These are phyloP conservation scores for Schizonepeta tenuifolia DNA, from an alignment of 257 asterid genomes.

Conservation along the genomic window DNA sequence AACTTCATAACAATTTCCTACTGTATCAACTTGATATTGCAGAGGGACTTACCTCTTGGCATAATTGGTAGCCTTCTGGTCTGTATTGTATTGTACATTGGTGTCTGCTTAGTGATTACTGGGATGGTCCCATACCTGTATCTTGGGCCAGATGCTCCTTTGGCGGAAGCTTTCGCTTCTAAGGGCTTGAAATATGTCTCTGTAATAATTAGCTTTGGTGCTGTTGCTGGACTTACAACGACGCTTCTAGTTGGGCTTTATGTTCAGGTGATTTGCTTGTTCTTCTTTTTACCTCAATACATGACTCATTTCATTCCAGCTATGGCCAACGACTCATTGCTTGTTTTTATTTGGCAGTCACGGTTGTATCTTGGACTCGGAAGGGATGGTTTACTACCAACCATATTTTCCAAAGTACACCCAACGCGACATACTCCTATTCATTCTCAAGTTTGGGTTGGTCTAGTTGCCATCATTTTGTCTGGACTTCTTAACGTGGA, in stretches of 20 bases:
- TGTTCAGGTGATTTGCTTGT: constrained; percentile 65
- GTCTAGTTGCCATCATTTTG: constrained; percentile 72
- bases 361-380: constrained; percentile 94
- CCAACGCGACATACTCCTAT: constrained; percentile 75
- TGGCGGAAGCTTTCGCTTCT: constrained; percentile 80
- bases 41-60: constrained; percentile 89
- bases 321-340: constrained; percentile 31
- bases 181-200: constrained; percentile 74
- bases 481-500: constrained; percentile 77
- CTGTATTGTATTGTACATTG: constrained; percentile 72
- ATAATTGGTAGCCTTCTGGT: constrained; percentile 86
- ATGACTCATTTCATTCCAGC: constrained; percentile 10
- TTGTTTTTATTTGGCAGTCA: constrained; percentile 55
- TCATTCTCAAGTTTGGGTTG: constrained; percentile 90
- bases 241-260: constrained; percentile 92
- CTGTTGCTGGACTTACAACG: constrained; percentile 93
- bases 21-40: constrained; percentile 40
- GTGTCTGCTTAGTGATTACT: constrained; percentile 86
- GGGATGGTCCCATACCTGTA: constrained; percentile 88
- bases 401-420: constrained; percentile 77
- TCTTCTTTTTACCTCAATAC: constrained; percentile 3
- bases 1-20: constrained; percentile 11
- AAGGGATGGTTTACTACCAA: constrained; percentile 85
- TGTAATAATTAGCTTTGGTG: constrained; percentile 80
- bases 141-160: constrained; percentile 90